These are phyloP conservation scores for Trypanosoma brucei DNA, from an alignment of 208 protist species.

Conservation along the genomic window DNA sequence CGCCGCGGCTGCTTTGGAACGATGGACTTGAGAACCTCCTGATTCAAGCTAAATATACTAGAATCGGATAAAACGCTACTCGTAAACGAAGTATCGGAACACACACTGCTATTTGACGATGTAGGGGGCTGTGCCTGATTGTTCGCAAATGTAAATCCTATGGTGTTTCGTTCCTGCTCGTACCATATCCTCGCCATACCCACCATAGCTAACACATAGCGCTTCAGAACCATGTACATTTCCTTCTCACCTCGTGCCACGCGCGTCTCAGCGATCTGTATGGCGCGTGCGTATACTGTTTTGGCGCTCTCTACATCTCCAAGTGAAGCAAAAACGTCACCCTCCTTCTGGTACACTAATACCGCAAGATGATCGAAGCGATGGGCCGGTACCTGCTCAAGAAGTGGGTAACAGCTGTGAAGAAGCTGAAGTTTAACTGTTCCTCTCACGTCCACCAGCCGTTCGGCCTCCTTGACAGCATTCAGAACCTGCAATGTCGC, in stretches of 20 bases:
- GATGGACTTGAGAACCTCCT: constrained; percentile 73
- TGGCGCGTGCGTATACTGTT: constrained; percentile 60
- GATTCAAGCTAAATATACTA: constrained; percentile 76
- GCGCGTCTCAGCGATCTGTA: constrained; percentile 70
- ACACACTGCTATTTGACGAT: constrained; percentile 16
- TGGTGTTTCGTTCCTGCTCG: constrained; percentile 64
- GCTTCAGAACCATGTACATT: constrained; percentile 81
- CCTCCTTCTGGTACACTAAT: constrained; percentile 76
- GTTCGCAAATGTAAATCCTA: constrained; percentile 54
- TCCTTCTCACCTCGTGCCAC: constrained; percentile 75
- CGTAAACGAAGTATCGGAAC: constrained; percentile 48
- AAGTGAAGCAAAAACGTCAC: constrained; percentile 54
- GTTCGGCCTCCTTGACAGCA: constrained; percentile 54
- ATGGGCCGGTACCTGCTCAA: constrained; percentile 49
- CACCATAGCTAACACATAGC: constrained; percentile 79
- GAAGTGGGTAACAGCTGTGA: constrained; percentile 58
- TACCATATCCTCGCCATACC: constrained; percentile 80
- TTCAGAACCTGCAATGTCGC: constrained; percentile 52
- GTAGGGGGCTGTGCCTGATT: constrained; percentile 6
- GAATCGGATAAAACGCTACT: constrained; percentile 53
- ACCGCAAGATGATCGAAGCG: constrained; percentile 68
- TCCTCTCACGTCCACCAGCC: constrained; percentile 31
- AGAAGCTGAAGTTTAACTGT: constrained; percentile 45
- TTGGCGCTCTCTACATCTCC: constrained; percentile 54
- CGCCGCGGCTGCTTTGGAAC: constrained; percentile 48